Base-by-base conservation (phyloP, 2,329 filamentous ascomycete species). In the Corniculantispora saksenae region DNA sequence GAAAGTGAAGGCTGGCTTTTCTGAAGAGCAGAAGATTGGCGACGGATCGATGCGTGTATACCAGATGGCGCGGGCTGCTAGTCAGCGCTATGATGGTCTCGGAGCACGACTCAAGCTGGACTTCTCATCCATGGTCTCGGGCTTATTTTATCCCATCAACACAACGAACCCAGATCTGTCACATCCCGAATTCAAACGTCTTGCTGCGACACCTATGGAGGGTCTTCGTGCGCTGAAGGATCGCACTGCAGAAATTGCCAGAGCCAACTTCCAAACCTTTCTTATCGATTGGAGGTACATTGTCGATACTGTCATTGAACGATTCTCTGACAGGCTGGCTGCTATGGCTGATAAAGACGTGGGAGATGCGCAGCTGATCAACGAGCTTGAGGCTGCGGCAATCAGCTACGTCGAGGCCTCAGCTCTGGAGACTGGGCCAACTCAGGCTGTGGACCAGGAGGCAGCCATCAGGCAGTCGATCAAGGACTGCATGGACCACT, bases 241-340 rank as follows among this genome's bases (percentile, higher is more conserved):
- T 0, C 82, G 86, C 21, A 72, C 75, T 75, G 3, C 64, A 72
- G 0, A 74, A 85, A 54, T 76, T 84, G 1, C 67, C 75, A 45
- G 68, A 75, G 15, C 74, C 75, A n/a, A 40, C n/a, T 68, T 21
- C 3, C 27, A 69, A 35, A 72, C 67, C 53, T 69, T 67, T 27
- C 66, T 70, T 23, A 72, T 85, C 32, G 78, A 91, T 69, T 93
- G 91, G 91, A 90, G 92, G 71, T 71, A 67, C 2, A 78, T 90
- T 1, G 81, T 83, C 0, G 91, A 93, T 70, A 82, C 90, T 80
- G 78, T 93, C 5, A 80, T 91, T 3, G 73, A 79, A 7, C 83
- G 90, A 1, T 92, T 90, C 70, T 82, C 83, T 6, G 77, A 83
- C 45, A 80, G 86, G 27, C 75, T 93, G 32, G 68, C 69, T 4